Evolutionary conservation across 345 rosid species (phyloP), one percentile per base, ranked within the genome.

Genomic region (Pistacia atlantica): DNA sequence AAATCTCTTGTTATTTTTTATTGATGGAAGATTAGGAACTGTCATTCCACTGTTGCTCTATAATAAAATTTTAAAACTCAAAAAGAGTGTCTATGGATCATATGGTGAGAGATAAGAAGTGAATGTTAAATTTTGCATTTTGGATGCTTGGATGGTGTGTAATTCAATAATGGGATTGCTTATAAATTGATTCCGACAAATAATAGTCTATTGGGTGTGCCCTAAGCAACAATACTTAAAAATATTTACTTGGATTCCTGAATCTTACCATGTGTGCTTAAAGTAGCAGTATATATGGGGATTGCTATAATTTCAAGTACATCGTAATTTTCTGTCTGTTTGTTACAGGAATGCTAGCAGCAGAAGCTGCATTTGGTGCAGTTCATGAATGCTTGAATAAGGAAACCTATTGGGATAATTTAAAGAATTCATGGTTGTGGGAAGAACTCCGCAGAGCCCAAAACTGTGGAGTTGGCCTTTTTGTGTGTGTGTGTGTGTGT

Each of bases 321-420:
- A 31, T 69, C 57, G 55, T 56, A n/a, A 74, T 46, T n/a, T 45
- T 62, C 38, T 28, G 66, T 49, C 46, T 77, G 37, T 77, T 77
- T 85, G 59, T 56, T 74, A 69, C 86, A 95, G 98, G 99, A 76
- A 95, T 93, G 98, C 86, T 95, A 69, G 99, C 98, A 60, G 99
- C 98, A 62, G 98, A 95, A 77, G 96, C 94, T 82, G 83, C 93
- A 77, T 92, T 92, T 84, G 89, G 91, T 72, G 80, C 74, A 57
- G 90, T 95, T 83, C 83, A 78, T 67, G 86, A 86, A 77, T 89
- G 84, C 54, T 80, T 79, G 72, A 86, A 80, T 77, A 87, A 92
- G 90, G 92, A 90, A 67, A 76, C 79, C 28, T 95, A 92, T 78
- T 93, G 98, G 98, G 90, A 88, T 73, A 77, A 76, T 69, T 81